A percentile compares a stretch with the other conserved stretches of the same genome.
phyloP scores from a whole-genome alignment of 495 filamentous ascomycete species.

The Amphirosellinia nigrospora region DNA sequence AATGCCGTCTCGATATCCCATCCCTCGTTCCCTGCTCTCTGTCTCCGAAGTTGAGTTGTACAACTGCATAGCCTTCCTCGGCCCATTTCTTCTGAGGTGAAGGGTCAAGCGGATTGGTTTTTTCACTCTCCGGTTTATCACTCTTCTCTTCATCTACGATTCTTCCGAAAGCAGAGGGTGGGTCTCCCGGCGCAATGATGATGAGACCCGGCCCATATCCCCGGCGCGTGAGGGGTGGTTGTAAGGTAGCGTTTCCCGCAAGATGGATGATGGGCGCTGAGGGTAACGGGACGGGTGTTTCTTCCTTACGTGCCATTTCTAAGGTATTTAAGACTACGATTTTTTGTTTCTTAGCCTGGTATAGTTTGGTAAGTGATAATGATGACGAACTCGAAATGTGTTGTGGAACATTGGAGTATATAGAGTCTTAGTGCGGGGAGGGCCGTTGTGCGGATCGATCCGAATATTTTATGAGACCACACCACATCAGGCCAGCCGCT shows the following conservation, averaged over 20 bases:
- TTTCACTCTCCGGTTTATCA: not conserved
- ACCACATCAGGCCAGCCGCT: not conserved
- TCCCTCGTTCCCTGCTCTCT: slow-evolving; percentile 5
- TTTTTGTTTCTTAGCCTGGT: not conserved
- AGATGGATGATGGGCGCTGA: slow-evolving; percentile 20
- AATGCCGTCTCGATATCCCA: slow-evolving; percentile 6
- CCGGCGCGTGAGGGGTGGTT: slow-evolving; percentile 62
- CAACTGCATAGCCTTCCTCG: slow-evolving; percentile 63
- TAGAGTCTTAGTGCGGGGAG: not conserved
- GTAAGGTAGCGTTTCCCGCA: slow-evolving; percentile 39
- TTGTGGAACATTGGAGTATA: not conserved
- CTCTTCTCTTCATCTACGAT: not conserved
- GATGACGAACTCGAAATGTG: not conserved
- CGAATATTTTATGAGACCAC: not conserved
- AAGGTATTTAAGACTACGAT: not conserved
- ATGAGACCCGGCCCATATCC: slow-evolving; percentile 62
- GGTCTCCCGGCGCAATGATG: slow-evolving; percentile 38
- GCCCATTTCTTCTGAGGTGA: slow-evolving; percentile 63
- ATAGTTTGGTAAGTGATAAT: not conserved
- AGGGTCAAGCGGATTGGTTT: slow-evolving; percentile 45
- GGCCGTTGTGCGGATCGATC: not conserved
- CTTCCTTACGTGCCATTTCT: slow-evolving; percentile 14
- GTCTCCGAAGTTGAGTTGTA: slow-evolving; percentile 38
- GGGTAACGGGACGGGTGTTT: slow-evolving; percentile 19
- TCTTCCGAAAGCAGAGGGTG: not conserved